These are phyloP conservation scores for Rosa multiflora DNA, from an alignment of 306 rosid species.

Conservation along the genomic window DNA sequence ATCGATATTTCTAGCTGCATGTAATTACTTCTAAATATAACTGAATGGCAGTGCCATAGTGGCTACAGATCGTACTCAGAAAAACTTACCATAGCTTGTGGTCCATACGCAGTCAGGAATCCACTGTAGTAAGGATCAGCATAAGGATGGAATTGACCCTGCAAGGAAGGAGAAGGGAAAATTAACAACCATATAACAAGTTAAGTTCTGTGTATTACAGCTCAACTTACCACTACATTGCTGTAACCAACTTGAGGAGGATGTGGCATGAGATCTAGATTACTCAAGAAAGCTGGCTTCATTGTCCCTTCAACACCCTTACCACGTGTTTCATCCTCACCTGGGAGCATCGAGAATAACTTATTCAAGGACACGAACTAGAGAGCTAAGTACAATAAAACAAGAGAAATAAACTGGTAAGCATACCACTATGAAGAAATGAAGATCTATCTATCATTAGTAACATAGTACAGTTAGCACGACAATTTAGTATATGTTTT, in stretches of 20 bases:
- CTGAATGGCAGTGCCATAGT: not conserved
- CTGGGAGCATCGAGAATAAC: constrained; percentile 26
- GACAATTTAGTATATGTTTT: not conserved
- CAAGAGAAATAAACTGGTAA: not conserved
- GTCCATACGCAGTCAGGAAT: constrained; percentile 49
- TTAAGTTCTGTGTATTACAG: constrained; percentile 18
- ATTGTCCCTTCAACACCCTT: constrained; percentile 40
- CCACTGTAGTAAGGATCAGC: constrained; percentile 54
- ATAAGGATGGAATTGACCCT: constrained; percentile 58
- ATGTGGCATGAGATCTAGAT: constrained; percentile 38
- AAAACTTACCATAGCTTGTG: constrained; percentile 61
- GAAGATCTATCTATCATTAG: not conserved
- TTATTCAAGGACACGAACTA: not conserved
- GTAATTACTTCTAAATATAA: not conserved
- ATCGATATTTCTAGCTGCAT: not conserved
- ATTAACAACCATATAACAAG: constrained; percentile 16
- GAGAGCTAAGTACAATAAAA: constrained; percentile 1
- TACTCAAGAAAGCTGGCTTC: constrained; percentile 48
- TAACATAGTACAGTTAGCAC: not conserved
- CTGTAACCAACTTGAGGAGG: constrained; percentile 43
- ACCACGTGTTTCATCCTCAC: constrained; percentile 39
- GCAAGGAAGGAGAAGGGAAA: constrained; percentile 21
- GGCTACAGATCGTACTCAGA: not conserved
- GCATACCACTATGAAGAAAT: not conserved
- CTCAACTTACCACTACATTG: constrained; percentile 53